Evolutionary conservation across 2,329 filamentous ascomycete species (phyloP).

Genomic region (Aureobasidium sp.): DNA sequence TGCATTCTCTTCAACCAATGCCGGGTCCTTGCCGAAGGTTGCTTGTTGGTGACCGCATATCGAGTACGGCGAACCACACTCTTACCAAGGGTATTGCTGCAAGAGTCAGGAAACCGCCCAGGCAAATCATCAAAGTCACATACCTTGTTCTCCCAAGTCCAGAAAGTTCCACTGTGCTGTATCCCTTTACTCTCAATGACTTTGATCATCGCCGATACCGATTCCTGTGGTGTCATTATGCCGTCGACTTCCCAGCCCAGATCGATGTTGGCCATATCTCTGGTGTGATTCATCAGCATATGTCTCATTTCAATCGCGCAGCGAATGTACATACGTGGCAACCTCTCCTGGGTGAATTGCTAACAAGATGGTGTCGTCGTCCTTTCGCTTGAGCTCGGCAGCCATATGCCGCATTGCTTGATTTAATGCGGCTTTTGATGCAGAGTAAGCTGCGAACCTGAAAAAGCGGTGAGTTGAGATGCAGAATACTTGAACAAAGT

Average conservation of each 20-base stretch:
- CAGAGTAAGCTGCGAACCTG: conserved; percentile 50
- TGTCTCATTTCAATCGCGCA: not conserved
- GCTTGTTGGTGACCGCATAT: not conserved
- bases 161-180: conserved; percentile 48
- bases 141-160: conserved; percentile 47
- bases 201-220: conserved; percentile 44
- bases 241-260: conserved; percentile 47
- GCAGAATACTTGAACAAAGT: not conserved
- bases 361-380: conserved; percentile 43
- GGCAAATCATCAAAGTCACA: not conserved
- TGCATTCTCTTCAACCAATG: not conserved
- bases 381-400: conserved; percentile 46
- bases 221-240: conserved; percentile 45
- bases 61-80: not conserved
- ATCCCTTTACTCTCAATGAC: conserved; percentile 45
- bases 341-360: conserved; percentile 55
- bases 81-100: conserved; percentile 27
- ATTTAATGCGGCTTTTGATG: conserved; percentile 52
- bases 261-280: conserved; percentile 48
- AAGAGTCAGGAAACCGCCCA: not conserved
- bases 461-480: not conserved
- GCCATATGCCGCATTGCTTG: conserved; percentile 51
- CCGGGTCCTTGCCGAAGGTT: not conserved
- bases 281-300: conserved; percentile 21
- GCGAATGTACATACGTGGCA: conserved; percentile 34